A percentile compares a stretch with the other conserved stretches of the same genome.
These are phyloP conservation scores for Colletotrichum sidae DNA, from an alignment of 2,329 filamentous ascomycete genomes.

Conservation along the genomic window DNA sequence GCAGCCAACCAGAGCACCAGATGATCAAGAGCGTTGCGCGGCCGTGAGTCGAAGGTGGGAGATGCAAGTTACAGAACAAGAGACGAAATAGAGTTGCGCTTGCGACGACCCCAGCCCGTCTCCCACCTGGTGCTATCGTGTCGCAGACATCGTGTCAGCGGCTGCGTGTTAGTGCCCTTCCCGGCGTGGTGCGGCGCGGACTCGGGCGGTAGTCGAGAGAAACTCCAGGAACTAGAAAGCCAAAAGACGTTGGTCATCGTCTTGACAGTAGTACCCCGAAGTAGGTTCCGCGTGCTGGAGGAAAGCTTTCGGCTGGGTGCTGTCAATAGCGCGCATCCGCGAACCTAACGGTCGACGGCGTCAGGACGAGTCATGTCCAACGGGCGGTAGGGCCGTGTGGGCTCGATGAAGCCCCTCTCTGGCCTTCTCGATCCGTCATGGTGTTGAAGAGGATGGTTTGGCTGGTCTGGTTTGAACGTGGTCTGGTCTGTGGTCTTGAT, in stretches of 20 bases:
- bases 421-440: not conserved
- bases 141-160: not conserved
- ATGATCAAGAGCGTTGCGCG: conserved; percentile 25
- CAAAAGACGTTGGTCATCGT: too few species aligned
- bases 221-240: conserved; percentile 11
- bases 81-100: conserved; percentile 24
- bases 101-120: not conserved
- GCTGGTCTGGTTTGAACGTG: conserved; percentile 20
- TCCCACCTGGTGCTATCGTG: not conserved
- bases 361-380: conserved; percentile 34
- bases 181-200: not conserved
- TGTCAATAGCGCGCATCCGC: conserved; percentile 29
- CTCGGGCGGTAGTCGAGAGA: not conserved
- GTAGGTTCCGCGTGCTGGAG: not conserved
- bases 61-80: conserved; percentile 16
- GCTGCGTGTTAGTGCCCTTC: conserved; percentile 13
- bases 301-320: conserved; percentile 17
- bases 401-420: conserved; percentile 1
- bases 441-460: conserved; percentile 7
- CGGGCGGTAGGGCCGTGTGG: conserved; percentile 22
- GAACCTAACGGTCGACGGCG: conserved; percentile 32
- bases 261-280: not conserved
- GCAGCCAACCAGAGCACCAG: conserved; percentile 16
- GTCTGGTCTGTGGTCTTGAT: conserved; percentile 23
- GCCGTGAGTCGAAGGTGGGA: conserved; percentile 11